Evolutionary conservation across 2,329 filamentous ascomycete genomes (phyloP).

Genomic region (Penicillium sp.): DNA sequence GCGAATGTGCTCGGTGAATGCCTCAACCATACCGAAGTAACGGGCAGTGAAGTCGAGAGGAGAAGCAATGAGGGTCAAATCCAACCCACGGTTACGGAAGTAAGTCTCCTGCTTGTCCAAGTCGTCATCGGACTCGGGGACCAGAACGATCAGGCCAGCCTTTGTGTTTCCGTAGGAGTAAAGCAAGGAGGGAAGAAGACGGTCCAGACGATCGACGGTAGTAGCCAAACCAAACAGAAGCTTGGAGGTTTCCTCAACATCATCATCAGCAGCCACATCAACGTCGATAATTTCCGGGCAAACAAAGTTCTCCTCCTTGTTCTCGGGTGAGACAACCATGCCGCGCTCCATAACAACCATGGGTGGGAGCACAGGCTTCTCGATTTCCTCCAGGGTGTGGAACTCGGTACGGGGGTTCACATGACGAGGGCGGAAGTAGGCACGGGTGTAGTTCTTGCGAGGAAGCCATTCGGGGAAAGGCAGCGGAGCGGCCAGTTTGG

Average conservation of each 20-base stretch:
- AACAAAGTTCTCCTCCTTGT: slow-evolving; percentile 33
- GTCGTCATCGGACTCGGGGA: slow-evolving; percentile 44
- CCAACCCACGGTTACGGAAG: slow-evolving; percentile 45
- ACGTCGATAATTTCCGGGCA: slow-evolving; percentile 45
- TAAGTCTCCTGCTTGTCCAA: slow-evolving; percentile 42
- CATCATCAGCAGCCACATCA: slow-evolving; percentile 42
- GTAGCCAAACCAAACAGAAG: slow-evolving; percentile 46
- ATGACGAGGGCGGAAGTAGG: slow-evolving; percentile 43
- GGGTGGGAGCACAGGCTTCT: slow-evolving; percentile 40
- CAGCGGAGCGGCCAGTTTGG: slow-evolving; percentile 36
- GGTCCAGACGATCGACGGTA: slow-evolving; percentile 45
- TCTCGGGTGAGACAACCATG: slow-evolving; percentile 38
- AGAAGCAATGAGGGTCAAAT: slow-evolving; percentile 42
- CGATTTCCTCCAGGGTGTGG: slow-evolving; percentile 40
- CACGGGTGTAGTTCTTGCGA: slow-evolving; percentile 48
- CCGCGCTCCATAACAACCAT: slow-evolving; percentile 43
- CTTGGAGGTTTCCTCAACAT: slow-evolving; percentile 44
- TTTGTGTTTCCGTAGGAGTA: slow-evolving; percentile 47
- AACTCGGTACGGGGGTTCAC: slow-evolving; percentile 41
- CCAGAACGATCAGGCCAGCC: slow-evolving; percentile 43
- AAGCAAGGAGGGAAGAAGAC: slow-evolving; percentile 42
- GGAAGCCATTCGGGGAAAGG: slow-evolving; percentile 45
- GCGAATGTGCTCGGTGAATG: slow-evolving; percentile 42
- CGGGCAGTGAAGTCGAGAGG: slow-evolving; percentile 46
- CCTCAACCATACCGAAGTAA: slow-evolving; percentile 46